Evolutionary conservation across 805 yeast species (phyloP).

Genomic region (Zygotorulaspora florentina): DNA sequence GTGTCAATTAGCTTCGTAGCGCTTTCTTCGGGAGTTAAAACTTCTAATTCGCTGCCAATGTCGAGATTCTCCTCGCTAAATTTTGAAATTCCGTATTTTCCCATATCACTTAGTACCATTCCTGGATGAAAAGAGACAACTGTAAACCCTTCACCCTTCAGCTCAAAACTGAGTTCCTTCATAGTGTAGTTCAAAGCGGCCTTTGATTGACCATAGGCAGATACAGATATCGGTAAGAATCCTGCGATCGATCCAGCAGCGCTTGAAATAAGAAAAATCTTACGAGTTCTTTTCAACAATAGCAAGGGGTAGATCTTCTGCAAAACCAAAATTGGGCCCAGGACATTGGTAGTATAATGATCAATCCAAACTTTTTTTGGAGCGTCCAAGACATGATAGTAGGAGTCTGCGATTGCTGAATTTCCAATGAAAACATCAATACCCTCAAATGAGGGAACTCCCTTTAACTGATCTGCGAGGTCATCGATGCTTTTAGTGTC

Average conservation of each 20-base stretch:
- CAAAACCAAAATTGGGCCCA: conserved; percentile 14
- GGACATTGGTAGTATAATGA: conserved; percentile 13
- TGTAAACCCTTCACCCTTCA: conserved; percentile 26
- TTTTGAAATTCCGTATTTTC: conserved; percentile 7
- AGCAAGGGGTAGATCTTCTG: conserved; percentile 23
- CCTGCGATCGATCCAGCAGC: conserved; percentile 25
- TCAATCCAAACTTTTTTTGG: conserved; percentile 8
- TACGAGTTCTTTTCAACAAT: conserved; percentile 18
- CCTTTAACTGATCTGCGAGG: conserved; percentile 14
- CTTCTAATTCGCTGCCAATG: not conserved
- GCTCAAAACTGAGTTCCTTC: conserved; percentile 28
- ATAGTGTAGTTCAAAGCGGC: conserved; percentile 37
- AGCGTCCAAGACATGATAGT: conserved; percentile 20
- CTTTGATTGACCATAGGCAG: conserved; percentile 39
- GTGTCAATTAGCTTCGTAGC: conserved; percentile 20
- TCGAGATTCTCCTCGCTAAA: conserved; percentile 4
- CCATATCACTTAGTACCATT: conserved; percentile 38
- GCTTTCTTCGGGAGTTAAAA: conserved; percentile 29
- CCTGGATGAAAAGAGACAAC: conserved; percentile 40
- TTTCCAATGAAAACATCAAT: conserved; percentile 33
- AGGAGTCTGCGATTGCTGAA: conserved; percentile 30
- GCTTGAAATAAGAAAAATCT: conserved; percentile 31
- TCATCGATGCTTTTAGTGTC: conserved; percentile 17
- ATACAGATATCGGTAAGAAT: conserved; percentile 14
- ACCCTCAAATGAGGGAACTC: conserved; percentile 16